These are phyloP conservation scores for Trifolium subterraneum DNA, from an alignment of 306 rosid species.

Conservation along the genomic window DNA sequence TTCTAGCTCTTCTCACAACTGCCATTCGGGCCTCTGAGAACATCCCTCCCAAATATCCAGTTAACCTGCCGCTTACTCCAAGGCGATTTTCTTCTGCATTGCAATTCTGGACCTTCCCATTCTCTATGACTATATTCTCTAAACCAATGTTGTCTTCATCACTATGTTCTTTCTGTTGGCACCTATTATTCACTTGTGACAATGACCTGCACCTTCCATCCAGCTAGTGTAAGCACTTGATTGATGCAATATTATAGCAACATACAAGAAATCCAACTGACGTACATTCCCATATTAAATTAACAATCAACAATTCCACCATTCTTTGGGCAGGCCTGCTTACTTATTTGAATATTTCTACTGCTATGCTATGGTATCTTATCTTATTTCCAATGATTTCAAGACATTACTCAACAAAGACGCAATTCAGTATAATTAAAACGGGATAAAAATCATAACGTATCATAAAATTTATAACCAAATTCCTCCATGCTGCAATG, in stretches of 20 bases:
- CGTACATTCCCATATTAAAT: background rate
- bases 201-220: slow-evolving; percentile 55
- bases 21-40: slow-evolving; percentile 50
- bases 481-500: too few relatives aligned
- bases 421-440: slow-evolving; percentile 8
- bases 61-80: slow-evolving; percentile 43
- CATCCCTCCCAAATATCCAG: slow-evolving; percentile 59
- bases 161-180: slow-evolving; percentile 38
- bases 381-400: slow-evolving; percentile 4
- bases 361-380: background rate
- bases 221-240: slow-evolving; percentile 22
- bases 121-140: slow-evolving; percentile 55
- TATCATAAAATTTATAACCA: background rate
- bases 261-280: slow-evolving; percentile 23
- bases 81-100: slow-evolving; percentile 32
- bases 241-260: slow-evolving; percentile 18
- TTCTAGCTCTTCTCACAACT: slow-evolving; percentile 43
- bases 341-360: background rate
- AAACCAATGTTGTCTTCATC: slow-evolving; percentile 42
- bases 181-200: slow-evolving; percentile 39
- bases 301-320: background rate
- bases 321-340: background rate
- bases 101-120: slow-evolving; percentile 47
- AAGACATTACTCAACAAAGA: background rate
- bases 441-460: background rate